Evolutionary conservation across 306 rosid genomes (phyloP), one percentile per base, ranked within the genome.

Genomic region (Benincasa hispida): DNA sequence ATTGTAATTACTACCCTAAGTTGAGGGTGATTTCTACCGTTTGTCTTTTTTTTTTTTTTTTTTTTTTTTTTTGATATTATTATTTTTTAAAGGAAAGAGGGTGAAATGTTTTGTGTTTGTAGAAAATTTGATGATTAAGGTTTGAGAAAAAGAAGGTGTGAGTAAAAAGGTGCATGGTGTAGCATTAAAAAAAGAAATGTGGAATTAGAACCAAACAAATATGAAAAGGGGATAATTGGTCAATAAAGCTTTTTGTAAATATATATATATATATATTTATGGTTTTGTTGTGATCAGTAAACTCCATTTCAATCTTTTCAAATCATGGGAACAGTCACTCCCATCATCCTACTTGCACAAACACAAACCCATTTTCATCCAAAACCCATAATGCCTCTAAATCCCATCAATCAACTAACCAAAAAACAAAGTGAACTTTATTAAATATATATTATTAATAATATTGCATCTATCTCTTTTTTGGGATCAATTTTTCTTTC

Each of bases 301-400:
- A 84, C 65, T 75, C 72, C 83, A 82, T 34, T 83, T 82, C 83
- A 62, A 81, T 85, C 88, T 81, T 85, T 61, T 83, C 86, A 82
- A 87, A 89, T 86, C 87, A 92, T 89, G 85, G 82, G 83, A 81
- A 90, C 98, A 92, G 98, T 90, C 77, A 51, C 89, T 62, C 84
- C 98, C 98, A 89, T 91, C 82, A 85, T 66, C 83, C 80, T 80
- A 88, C 79, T 85, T 83, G 91, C 88, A 67, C 76, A 47, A 50
- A 47, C 54, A 67, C 76, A 47, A 51, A 47, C 54, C 54, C 50
- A 55, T 58, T 58, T 57, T 74, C 76, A 60, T 73, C 67, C 73
- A 50, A 84, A 62, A 80, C 72, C 17, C 82, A 28, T 87, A 72
- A 88, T 86, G 90, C 75, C 84, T 79, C 85, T 76, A 45, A 81